Conservation (phyloP, 2,329 filamentous ascomycete species). For the Pseudocercospora pini-densiflorae region DNA sequence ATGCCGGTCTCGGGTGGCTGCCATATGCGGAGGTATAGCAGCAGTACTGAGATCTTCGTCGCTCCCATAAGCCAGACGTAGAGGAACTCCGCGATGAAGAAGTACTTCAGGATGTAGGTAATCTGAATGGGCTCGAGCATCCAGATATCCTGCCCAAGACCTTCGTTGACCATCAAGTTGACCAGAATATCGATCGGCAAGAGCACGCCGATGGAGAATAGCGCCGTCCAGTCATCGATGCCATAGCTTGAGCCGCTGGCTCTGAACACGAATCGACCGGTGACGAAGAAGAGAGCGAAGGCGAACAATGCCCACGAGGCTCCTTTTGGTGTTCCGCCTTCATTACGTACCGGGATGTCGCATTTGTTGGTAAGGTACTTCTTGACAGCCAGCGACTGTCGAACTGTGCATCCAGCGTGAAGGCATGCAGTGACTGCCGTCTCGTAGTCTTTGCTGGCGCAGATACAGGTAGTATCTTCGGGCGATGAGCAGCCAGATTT, state of each 20-base stretch:
- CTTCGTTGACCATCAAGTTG: background rate
- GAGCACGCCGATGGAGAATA: slow-evolving; percentile 2
- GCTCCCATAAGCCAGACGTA: slow-evolving; percentile 7
- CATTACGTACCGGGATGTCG: background rate
- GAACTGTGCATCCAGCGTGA: background rate
- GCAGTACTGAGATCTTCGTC: slow-evolving; percentile 11
- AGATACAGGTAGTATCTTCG: background rate
- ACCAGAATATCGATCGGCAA: slow-evolving; percentile 2
- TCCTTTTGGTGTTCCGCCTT: background rate
- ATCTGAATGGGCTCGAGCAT: slow-evolving; percentile 6
- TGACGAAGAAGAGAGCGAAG: slow-evolving; percentile 2
- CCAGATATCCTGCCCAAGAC: slow-evolving; percentile 14
- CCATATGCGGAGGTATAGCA: slow-evolving; percentile 15
- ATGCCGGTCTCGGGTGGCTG: background rate
- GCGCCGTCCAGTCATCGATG: slow-evolving; percentile 7
- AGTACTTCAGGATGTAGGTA: slow-evolving; percentile 4
- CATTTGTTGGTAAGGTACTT: slow-evolving; percentile 1
- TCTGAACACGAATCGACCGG: background rate
- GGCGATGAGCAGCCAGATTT: background rate
- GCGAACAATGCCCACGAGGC: background rate
- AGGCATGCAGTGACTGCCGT: background rate
- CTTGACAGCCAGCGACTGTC: background rate
- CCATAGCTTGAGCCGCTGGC: slow-evolving; percentile 4
- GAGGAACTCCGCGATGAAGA: slow-evolving; percentile 8
- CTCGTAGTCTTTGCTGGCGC: background rate